Evolutionary conservation across 1,284 basidiomycete species (phyloP).

Genomic region (Cerioporus squamosus): DNA sequence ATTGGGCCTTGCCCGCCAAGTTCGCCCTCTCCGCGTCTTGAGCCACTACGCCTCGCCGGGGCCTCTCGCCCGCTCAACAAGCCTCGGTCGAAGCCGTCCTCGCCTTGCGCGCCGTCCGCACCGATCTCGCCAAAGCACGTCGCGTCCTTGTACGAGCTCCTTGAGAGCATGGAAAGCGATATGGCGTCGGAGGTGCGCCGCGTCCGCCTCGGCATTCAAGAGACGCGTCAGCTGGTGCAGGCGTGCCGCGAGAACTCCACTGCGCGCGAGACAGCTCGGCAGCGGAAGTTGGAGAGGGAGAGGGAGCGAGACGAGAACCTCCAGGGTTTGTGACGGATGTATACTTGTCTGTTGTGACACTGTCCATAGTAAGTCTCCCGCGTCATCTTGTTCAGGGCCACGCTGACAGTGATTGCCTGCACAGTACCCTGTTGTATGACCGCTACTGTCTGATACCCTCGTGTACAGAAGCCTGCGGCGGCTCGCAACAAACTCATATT

Average conservation of each 20-base stretch:
- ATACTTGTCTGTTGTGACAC: too few relatives aligned
- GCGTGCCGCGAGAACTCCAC: slow-evolving; percentile 34
- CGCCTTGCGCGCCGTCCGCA: slow-evolving; percentile 6
- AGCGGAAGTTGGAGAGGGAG: slow-evolving; percentile 28
- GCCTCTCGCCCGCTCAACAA: not conserved
- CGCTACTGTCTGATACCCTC: too few relatives aligned
- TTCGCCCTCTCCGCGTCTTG: not conserved
- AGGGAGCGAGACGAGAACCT: not conserved
- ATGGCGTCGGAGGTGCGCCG: slow-evolving; percentile 43
- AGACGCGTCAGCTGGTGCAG: slow-evolving; percentile 37
- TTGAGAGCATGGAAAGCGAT: slow-evolving; percentile 44
- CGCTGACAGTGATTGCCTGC: too few relatives aligned
- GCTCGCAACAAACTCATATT: too few relatives aligned
- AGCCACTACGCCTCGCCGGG: not conserved
- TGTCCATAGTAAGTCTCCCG: too few relatives aligned
- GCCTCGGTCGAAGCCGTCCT: slow-evolving; percentile 3
- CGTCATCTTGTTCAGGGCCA: too few relatives aligned
- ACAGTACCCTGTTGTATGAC: too few relatives aligned
- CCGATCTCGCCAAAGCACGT: slow-evolving; percentile 35
- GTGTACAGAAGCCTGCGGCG: too few relatives aligned
- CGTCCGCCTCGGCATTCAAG: slow-evolving; percentile 41
- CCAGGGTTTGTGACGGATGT: too few relatives aligned
- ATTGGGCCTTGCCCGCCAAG: slow-evolving; percentile 14
- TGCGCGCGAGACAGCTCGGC: slow-evolving; percentile 24
- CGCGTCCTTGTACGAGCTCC: slow-evolving; percentile 39